Base-by-base conservation (phyloP, 1,284 basidiomycete species). In the Puccinia hordei region DNA sequence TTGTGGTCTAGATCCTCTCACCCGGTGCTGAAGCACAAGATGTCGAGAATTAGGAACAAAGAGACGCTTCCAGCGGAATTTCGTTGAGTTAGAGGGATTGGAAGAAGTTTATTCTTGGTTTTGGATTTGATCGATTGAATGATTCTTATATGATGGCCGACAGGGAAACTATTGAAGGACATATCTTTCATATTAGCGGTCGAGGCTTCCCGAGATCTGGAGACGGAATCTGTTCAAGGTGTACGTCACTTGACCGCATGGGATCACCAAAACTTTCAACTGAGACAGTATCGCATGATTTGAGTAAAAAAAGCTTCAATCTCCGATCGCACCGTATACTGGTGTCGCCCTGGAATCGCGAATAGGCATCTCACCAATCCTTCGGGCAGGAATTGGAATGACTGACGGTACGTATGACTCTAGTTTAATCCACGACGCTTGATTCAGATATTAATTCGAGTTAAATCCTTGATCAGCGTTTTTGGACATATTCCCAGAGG, bases 331-430 rank as follows among this genome's bases (percentile, higher is more conserved):
- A 0, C 73, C 83, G 12, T 88, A 86, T 82, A 86, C 86, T 0
- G 87, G 87, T 51, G 83, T 85, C 41, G 83, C 84, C n/a, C 82
- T 87, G 68, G 84, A 85, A 8, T 84, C 92, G 22, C 89, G 90
- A 69, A 90, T 98, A 81, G 95, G 93, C 9, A 86, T 98, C 74
- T 91, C 93, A 2, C 95, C 95, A 46, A 93, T 98, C 84, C 87
- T 98, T 79, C 91, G 95, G 72, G 95, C 95, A 19, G 95, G 95
- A 27, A 87, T 95, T 80, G 94, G 94, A n/a, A 95, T 98, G 93
- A 90, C 92, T 0, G 94, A 97, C 83, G 90, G 92, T 82, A 85
- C 61, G 86, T 83, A 13, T 10, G n/a, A 17, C 46, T 35, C 15
- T 68, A 5, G 30, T 24, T 24, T 68, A 12, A 35, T 44, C 15